A percentile compares a stretch with the other conserved stretches of the same genome.
phyloP scores from a whole-genome alignment of 2,329 filamentous ascomycete genomes.

The Arthrobotrys iridis region DNA sequence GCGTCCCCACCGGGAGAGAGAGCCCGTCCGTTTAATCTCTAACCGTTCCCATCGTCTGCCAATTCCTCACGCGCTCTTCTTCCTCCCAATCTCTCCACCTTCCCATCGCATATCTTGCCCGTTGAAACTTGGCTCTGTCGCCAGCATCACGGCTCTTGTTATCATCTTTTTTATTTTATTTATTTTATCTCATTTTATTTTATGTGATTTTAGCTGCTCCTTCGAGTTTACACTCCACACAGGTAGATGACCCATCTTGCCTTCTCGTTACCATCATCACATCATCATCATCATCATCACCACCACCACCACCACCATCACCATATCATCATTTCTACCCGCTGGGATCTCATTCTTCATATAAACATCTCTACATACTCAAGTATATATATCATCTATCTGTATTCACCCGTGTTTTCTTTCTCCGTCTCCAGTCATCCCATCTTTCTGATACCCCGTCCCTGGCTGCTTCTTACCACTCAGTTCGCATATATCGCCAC shows the following conservation, averaged over 20 bases:
- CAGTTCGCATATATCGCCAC: no score
- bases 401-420: no score
- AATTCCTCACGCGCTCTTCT: background rate
- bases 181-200: no score
- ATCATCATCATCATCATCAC: background rate
- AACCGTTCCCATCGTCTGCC: background rate
- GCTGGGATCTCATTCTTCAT: no score
- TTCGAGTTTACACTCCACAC: background rate
- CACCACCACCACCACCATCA: background rate
- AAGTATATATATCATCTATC: no score
- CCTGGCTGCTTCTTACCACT: no score
- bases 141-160: background rate
- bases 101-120: background rate
- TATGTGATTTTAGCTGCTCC: background rate
- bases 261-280: background rate
- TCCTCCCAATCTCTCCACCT: no score
- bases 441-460: no score
- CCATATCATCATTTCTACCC: background rate
- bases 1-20: slow-evolving; percentile 30
- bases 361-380: no score
- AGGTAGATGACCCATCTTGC: background rate
- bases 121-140: background rate
- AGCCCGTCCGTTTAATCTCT: background rate
- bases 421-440: no score
- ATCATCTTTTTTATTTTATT: no score